Base-by-base conservation (phyloP, 805 yeast genomes). In the Pichia pseudocactophila region DNA sequence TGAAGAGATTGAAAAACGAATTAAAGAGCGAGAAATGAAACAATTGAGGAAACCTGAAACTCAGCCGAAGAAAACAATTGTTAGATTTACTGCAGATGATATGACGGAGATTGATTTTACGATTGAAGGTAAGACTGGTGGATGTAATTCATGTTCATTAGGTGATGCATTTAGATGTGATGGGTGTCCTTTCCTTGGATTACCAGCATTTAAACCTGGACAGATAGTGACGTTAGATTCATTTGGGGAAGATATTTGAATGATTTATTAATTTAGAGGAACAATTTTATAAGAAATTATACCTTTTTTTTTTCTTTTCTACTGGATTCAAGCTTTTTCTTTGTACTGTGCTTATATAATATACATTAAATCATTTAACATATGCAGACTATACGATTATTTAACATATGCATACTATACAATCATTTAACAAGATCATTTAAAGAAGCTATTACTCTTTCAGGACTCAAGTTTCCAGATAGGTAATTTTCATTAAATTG, bases 121-220 rank as follows among this genome's bases (percentile, higher is more conserved):
- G 0, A 78, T 89, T n/a, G 87, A 89, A 50, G 97, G 97, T 33
- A 90, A 90, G 57, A 82, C 95, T 11, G 97, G 97, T 28, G 96
- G 97, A 3, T 92, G 99, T 67, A 96, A 96, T 20, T 85, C 95
- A 10, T 92, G 99, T 66, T 80, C 97, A 0, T 71, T 92, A 39
- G 99, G 99, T 35, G 99, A 92, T 62, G 98, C 98, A 0, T 92
- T 92, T 67, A 72, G 99, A 57, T 92, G 99, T 62, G 95, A 89
- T 52, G 97, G 97, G 2, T 92, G 99, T 65, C 99, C 99, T 32
- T 92, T 81, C 64, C 68, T 92, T 51, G 99, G 99, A 0, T 69
- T 92, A 36, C 99, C 99, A 13, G 97, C 99, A 3, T 92, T 92
- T 73, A 88, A 88, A 64, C 98, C 97, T 1, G 99, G 99, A 40